Evolutionary conservation across 371 early-diverging fungal species (phyloP).

Genomic region (Rhizomucor pusillus): DNA sequence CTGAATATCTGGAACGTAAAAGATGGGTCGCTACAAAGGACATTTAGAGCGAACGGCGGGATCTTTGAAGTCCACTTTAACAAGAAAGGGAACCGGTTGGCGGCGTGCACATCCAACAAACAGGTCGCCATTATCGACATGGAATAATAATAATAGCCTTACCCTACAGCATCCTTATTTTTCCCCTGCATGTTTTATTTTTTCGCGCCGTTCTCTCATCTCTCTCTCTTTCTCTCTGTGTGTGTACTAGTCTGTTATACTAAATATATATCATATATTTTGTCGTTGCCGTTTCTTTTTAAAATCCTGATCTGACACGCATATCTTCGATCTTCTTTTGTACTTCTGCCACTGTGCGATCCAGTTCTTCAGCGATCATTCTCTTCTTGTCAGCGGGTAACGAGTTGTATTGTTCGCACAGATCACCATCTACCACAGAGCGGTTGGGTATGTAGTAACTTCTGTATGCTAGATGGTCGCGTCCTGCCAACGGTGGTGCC

Average conservation of each 20-base stretch:
- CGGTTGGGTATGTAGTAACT: conserved; percentile 81
- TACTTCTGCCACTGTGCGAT: conserved; percentile 83
- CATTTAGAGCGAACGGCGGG: conserved; percentile 68
- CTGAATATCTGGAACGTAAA: conserved; percentile 81
- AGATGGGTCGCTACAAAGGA: conserved; percentile 66
- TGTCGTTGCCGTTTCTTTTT: conserved; percentile 8
- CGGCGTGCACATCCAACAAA: conserved; percentile 54
- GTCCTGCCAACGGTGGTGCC: conserved; percentile 77
- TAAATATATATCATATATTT: no score
- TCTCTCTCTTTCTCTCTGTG: no score
- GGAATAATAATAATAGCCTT: conserved; percentile 14
- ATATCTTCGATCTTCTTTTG: conserved; percentile 92
- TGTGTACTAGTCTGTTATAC: no score
- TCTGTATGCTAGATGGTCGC: conserved; percentile 88
- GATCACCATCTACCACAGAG: conserved; percentile 88
- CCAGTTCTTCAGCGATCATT: conserved; percentile 85
- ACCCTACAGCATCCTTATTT: no score
- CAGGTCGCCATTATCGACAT: conserved; percentile 42
- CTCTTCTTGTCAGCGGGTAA: conserved; percentile 69
- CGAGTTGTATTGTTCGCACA: conserved; percentile 83
- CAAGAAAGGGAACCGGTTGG: conserved; percentile 53
- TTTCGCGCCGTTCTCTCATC: no score
- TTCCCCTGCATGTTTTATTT: no score
- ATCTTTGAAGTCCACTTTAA: conserved; percentile 80
- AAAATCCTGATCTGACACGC: conserved; percentile 59